Percentiles rank a stretch among this genome's conserved stretches.
These are phyloP conservation scores for Populus tomentosa DNA, from an alignment of 441 rosid species.

Conservation along the genomic window DNA sequence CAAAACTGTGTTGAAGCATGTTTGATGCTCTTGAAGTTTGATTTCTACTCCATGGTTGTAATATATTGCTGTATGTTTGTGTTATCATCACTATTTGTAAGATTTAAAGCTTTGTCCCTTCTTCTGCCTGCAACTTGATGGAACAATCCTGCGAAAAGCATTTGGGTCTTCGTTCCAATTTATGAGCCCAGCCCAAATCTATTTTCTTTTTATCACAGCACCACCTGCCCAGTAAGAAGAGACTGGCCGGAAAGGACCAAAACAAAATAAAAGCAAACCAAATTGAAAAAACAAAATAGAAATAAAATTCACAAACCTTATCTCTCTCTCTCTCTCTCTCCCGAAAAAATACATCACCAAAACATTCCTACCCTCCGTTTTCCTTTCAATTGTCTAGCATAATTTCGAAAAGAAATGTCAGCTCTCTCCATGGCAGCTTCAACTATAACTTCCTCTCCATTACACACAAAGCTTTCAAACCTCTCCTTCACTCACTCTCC, in stretches of 20 bases:
- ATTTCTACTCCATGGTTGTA: slow-evolving; percentile 3
- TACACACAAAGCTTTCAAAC: slow-evolving; percentile 22
- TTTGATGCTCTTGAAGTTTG: slow-evolving; percentile 10
- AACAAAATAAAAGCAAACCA: neutral
- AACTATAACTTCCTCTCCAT: slow-evolving; percentile 30
- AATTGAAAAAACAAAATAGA: neutral
- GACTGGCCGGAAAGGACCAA: neutral
- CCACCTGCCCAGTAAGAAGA: neutral
- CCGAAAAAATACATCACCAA: neutral
- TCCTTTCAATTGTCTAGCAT: neutral
- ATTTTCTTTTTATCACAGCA: neutral
- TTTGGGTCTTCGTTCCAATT: neutral
- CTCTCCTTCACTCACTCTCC: slow-evolving; percentile 22
- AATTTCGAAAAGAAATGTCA: slow-evolving; percentile 16
- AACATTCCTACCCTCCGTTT: neutral
- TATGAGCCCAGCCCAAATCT: too few species aligned
- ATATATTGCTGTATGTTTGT: neutral
- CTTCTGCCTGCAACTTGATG: neutral
- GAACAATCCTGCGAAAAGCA: neutral
- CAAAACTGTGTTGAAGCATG: slow-evolving; percentile 1
- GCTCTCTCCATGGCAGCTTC: slow-evolving; percentile 47
- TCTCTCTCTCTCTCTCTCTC: neutral
- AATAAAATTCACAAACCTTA: neutral
- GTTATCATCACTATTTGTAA: neutral
- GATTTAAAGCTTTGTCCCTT: neutral